Evolutionary conservation across 2,329 filamentous ascomycete genomes (phyloP), one percentile per base, ranked within the genome.

Genomic region (Aspergillus sp.): DNA sequence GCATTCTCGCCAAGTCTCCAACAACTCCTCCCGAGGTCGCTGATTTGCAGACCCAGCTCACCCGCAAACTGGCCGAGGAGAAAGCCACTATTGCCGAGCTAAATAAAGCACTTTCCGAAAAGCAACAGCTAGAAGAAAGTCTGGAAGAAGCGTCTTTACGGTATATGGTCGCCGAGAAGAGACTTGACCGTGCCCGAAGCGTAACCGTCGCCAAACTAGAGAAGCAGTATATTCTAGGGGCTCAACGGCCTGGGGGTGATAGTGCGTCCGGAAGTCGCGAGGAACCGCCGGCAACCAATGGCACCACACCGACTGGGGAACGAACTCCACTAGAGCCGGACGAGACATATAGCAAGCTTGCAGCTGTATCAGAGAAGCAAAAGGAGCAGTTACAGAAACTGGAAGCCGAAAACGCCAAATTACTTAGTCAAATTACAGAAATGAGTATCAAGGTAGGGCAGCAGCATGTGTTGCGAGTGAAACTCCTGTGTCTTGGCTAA

Each of bases 151-250:
- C 94, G 17, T 96, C 93, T 5, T 83, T 96, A 62, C 87, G 95
- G 66, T 98, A 96, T 72, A 92, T 98, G 81, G 91, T 96, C 68
- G 95, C 95, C 0, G 95, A 99, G 76, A 96, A 96, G 81, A 95
- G 93, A 75, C 83, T 98, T 56, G 95, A 99, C 75, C 88, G 95
- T 48, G 87, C 90, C 25, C 94, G 92, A 77, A 99, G 95, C 73
- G 81, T 88, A 17, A 93, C 96, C 60, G 93, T 97, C 1, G 91
- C 93, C 64, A 97, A 96, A 75, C 79, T 99, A 62, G 95, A 98
- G 75, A 91, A 92, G 71, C 92, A 97, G 78, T 93, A 93, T 34
- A 86, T 93, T 55, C 85, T 91, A 61, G 89, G 89, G 60, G 87
- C 85, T 15, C 77, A 79, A 48, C 83, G 80, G 64, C 79, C 78